Evolutionary conservation across 306 rosid species (phyloP).

Genomic region (Castanea sativa): DNA sequence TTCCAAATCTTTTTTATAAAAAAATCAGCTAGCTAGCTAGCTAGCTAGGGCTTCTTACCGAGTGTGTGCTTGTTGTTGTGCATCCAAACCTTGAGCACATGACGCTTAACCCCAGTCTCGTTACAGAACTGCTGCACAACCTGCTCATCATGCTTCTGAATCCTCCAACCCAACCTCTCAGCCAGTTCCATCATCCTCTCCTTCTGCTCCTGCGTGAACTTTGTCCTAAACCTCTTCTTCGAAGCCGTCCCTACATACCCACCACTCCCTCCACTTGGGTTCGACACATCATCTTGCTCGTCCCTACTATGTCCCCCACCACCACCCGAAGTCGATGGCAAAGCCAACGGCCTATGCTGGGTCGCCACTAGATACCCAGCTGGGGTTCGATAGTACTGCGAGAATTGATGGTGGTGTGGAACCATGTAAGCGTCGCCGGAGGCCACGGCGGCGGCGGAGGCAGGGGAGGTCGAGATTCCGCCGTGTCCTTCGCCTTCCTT

Average conservation of each 20-base stretch:
- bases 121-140: conserved; percentile 73
- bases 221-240: conserved; percentile 72
- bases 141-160: conserved; percentile 86
- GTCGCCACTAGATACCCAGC: conserved; percentile 70
- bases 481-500: conserved; percentile 40
- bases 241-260: conserved; percentile 29
- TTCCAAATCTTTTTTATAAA: not conserved
- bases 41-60: conserved; percentile 90
- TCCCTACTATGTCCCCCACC: conserved; percentile 68
- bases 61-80: conserved; percentile 99
- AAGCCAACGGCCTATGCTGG: conserved; percentile 67
- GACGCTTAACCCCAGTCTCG: conserved; percentile 82
- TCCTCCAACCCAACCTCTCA: conserved; percentile 84
- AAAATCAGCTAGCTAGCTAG: not conserved
- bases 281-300: conserved; percentile 80
- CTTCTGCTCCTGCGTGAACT: conserved; percentile 80
- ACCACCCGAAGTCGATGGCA: conserved; percentile 87
- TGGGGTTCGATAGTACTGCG: conserved; percentile 70
- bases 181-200: conserved; percentile 84
- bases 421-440: conserved; percentile 37
- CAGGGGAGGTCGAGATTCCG: no score
- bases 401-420: conserved; percentile 54
- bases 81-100: conserved; percentile 99
- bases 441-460: not conserved
- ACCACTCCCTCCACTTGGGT: conserved; percentile 62